Evolutionary conservation across 2,329 filamentous ascomycete species (phyloP).

Genomic region (Penicillium sp.): DNA sequence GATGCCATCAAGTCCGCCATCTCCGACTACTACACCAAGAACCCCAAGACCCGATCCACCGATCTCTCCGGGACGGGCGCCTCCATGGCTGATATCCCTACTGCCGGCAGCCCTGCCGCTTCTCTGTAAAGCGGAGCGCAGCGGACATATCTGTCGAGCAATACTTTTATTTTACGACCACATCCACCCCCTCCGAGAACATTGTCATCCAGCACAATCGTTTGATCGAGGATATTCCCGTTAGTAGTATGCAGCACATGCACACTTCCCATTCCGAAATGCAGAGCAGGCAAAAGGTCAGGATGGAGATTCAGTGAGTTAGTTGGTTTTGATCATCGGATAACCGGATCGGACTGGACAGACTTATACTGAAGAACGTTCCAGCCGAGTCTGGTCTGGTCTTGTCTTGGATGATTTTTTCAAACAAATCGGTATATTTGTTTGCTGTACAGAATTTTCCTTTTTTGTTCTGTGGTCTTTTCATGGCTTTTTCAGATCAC

Average conservation of each 20-base stretch:
- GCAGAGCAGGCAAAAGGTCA: slow-evolving; percentile 3
- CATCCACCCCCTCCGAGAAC: neutral
- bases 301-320: slow-evolving; percentile 2
- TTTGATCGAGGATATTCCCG: slow-evolving; percentile 27
- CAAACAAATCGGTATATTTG: slow-evolving; percentile 35
- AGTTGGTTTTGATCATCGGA: slow-evolving; percentile 10
- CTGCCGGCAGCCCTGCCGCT: slow-evolving; percentile 37
- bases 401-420: slow-evolving; percentile 1
- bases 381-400: neutral
- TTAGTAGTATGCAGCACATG: neutral
- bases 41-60: slow-evolving; percentile 75
- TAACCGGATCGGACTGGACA: neutral
- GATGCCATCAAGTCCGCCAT: slow-evolving; percentile 93
- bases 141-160: slow-evolving; percentile 16
- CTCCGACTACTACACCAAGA: slow-evolving; percentile 89
- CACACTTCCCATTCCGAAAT: slow-evolving; percentile 5
- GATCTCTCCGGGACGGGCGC: slow-evolving; percentile 77
- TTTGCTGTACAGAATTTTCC: slow-evolving; percentile 38
- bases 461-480: slow-evolving; percentile 9
- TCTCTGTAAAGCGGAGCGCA: slow-evolving; percentile 31
- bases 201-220: slow-evolving; percentile 25
- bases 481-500: neutral
- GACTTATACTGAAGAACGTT: neutral
- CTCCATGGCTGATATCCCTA: slow-evolving; percentile 59
- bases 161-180: slow-evolving; percentile 14